These are phyloP conservation scores for Fusarium metavorans DNA, from an alignment of 2,329 filamentous ascomycete genomes.

Conservation along the genomic window DNA sequence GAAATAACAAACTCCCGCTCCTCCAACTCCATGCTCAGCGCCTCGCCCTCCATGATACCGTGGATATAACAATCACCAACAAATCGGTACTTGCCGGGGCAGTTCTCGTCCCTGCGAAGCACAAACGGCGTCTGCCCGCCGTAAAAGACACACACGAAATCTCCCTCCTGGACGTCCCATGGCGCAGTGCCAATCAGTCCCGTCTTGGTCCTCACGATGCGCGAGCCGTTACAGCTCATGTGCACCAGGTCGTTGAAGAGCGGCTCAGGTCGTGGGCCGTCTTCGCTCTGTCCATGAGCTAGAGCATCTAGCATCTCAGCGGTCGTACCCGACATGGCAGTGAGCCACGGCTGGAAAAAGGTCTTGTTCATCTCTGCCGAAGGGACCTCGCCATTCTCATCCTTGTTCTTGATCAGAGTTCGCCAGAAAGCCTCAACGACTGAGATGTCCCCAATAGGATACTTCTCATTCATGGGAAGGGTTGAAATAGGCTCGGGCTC, in stretches of 20 bases:
- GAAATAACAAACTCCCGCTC: slow-evolving; percentile 16
- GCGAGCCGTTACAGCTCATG: slow-evolving; percentile 10
- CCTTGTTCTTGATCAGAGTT: slow-evolving; percentile 9
- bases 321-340: slow-evolving; percentile 1
- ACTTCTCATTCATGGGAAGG: slow-evolving; percentile 5
- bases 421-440: slow-evolving; percentile 11
- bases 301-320: slow-evolving; percentile 12
- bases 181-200: slow-evolving; percentile 3
- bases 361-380: slow-evolving; percentile 4
- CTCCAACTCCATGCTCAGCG: slow-evolving; percentile 9
- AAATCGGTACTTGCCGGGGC: slow-evolving; percentile 6
- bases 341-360: slow-evolving; percentile 5
- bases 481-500: slow-evolving; percentile 1
- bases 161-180: slow-evolving; percentile 5
- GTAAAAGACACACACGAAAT: slow-evolving; percentile 6
- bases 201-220: slow-evolving; percentile 10
- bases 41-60: slow-evolving; percentile 15
- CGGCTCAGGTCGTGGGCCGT: slow-evolving; percentile 6
- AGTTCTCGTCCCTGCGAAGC: slow-evolving; percentile 1
- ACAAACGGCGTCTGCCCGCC: slow-evolving; percentile 13
- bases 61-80: slow-evolving; percentile 14
- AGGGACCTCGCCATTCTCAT: slow-evolving; percentile 7
- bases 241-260: slow-evolving; percentile 15
- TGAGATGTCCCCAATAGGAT: slow-evolving; percentile 6
- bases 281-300: slow-evolving; percentile 2